Conservation (phyloP, 257 asterid genomes). For the Handroanthus guayacan region DNA sequence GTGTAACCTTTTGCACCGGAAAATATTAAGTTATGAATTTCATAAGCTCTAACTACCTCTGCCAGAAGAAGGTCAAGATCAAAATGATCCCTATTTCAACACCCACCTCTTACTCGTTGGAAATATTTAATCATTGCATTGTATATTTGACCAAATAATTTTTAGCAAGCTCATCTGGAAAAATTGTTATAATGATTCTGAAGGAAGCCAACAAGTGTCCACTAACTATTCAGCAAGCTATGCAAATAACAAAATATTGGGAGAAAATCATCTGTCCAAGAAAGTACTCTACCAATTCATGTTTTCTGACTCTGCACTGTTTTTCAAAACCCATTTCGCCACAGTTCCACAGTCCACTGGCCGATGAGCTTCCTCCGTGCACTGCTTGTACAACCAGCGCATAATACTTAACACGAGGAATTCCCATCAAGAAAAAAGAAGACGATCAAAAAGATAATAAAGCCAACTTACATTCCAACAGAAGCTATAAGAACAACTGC, state of each 20-base stretch:
- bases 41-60: not conserved
- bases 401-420: conserved; percentile 26
- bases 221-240: not conserved
- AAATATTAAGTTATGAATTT: not conserved
- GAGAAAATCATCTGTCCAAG: conserved; percentile 1
- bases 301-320: conserved; percentile 98
- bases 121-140: conserved; percentile 8
- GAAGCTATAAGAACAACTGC: conserved; percentile 89
- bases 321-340: conserved; percentile 90
- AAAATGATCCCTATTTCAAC: not conserved
- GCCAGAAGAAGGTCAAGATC: not conserved
- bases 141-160: conserved; percentile 9
- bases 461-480: conserved; percentile 94
- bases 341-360: conserved; percentile 98
- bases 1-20: not conserved
- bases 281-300: conserved; percentile 82
- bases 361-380: conserved; percentile 99
- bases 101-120: not conserved
- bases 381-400: conserved; percentile 59
- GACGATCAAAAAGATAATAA: conserved; percentile 30
- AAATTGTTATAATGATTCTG: not conserved
- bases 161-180: not conserved
- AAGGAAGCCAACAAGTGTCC: conserved; percentile 17
- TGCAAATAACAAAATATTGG: conserved; percentile 4
- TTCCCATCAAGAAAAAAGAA: conserved; percentile 31